Evolutionary conservation across 768 basidiomycete species (phyloP).

Genomic region (Naganishia onofrii): DNA sequence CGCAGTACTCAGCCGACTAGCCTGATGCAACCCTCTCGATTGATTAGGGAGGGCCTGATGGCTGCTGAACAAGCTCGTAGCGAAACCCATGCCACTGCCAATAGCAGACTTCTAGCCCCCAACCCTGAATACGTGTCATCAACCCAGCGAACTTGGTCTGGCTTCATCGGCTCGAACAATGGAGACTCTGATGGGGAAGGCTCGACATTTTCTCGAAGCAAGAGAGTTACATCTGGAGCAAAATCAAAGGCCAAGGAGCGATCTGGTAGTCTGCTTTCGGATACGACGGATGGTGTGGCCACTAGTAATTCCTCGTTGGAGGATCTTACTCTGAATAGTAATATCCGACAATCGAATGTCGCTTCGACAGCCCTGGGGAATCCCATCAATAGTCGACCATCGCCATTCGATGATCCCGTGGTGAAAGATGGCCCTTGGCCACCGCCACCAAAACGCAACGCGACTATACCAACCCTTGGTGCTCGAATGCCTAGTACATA

Average conservation of each 20-base stretch:
- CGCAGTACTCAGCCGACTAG: constrained; percentile 11
- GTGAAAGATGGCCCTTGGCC: neutral
- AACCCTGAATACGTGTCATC: neutral
- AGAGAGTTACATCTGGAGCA: neutral
- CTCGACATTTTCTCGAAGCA: neutral
- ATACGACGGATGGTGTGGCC: neutral
- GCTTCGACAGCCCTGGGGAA: neutral
- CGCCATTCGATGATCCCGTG: constrained; percentile 6
- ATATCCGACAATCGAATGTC: neutral
- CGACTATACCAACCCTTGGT: neutral
- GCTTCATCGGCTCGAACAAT: neutral
- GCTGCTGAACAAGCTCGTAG: constrained; percentile 8
- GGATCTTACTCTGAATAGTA: neutral
- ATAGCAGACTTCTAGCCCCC: neutral
- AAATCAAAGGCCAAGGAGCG: neutral
- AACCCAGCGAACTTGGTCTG: neutral
- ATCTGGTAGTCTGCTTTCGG: neutral
- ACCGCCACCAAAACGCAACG: constrained; percentile 2
- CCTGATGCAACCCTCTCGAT: constrained; percentile 14
- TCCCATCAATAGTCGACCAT: neutral
- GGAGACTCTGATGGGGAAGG: constrained; percentile 7
- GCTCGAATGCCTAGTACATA: neutral
- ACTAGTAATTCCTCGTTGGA: constrained; percentile 1
- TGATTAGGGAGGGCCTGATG: constrained; percentile 3
- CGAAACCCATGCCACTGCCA: neutral